phyloP scores from a whole-genome alignment of 345 rosid genomes.

The Excoecaria agallocha region DNA sequence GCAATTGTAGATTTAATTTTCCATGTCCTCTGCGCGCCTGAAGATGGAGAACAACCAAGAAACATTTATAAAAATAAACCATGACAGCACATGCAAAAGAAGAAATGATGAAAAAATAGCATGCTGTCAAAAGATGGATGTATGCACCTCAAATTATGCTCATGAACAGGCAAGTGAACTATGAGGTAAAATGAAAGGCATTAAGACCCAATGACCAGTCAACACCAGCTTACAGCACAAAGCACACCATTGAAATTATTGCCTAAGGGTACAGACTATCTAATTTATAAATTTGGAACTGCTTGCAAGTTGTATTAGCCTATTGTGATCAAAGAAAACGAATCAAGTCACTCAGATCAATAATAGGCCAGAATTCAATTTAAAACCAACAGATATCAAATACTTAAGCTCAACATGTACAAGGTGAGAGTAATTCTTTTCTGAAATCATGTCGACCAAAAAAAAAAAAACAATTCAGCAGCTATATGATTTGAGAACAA shows the following conservation, averaged over 20 bases:
- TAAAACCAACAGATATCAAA: neutral
- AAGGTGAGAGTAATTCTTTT: neutral
- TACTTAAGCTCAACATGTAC: neutral
- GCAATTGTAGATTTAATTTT: slow-evolving; percentile 53
- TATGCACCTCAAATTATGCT: neutral
- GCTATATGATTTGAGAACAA: neutral
- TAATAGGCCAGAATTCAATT: neutral
- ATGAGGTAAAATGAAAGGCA: neutral
- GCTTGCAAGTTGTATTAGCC: neutral
- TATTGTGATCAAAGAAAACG: neutral
- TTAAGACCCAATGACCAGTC: neutral
- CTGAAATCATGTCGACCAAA: neutral
- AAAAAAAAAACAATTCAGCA: neutral
- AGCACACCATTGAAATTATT: neutral
- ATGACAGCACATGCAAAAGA: neutral
- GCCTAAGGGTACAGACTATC: neutral
- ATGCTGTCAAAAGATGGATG: neutral
- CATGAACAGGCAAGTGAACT: neutral
- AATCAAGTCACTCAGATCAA: neutral
- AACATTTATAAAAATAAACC: slow-evolving; percentile 4
- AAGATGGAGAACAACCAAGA: slow-evolving; percentile 25
- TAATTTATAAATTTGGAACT: neutral
- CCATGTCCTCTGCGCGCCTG: slow-evolving; percentile 37
- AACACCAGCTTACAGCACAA: neutral
- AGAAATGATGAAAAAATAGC: neutral